Evolutionary conservation across 2,329 filamentous ascomycete genomes (phyloP).

Genomic region (Diaporthe sp.): DNA sequence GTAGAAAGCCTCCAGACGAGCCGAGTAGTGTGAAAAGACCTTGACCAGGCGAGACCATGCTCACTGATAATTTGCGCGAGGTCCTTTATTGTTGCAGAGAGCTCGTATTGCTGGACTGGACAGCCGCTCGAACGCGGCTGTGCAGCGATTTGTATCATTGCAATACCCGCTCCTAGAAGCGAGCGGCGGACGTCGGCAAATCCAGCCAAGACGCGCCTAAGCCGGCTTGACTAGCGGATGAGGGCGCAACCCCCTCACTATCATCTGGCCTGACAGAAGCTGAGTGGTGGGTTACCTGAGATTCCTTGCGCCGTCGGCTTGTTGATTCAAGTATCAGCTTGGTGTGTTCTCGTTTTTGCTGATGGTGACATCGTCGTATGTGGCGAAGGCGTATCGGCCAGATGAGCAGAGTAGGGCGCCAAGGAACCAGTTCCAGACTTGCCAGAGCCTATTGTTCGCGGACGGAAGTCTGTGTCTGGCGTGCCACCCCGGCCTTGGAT

Average conservation of each 20-base stretch:
- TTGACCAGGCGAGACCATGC: neutral
- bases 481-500: constrained; percentile 33
- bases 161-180: constrained; percentile 6
- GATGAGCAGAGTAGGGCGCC: constrained; percentile 1
- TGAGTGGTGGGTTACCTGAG: neutral
- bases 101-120: constrained; percentile 24
- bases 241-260: neutral
- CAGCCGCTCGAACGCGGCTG: constrained; percentile 34
- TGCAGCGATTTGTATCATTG: constrained; percentile 31
- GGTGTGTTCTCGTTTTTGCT: neutral
- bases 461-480: constrained; percentile 24
- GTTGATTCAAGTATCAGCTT: neutral
- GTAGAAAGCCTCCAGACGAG: neutral
- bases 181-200: constrained; percentile 4
- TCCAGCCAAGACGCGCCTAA: constrained; percentile 20
- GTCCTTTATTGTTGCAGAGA: neutral
- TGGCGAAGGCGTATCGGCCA: neutral
- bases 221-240: neutral
- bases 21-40: neutral
- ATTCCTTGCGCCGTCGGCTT: neutral
- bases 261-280: neutral
- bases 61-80: neutral
- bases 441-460: constrained; percentile 21
- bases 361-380: neutral
- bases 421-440: constrained; percentile 30